Base-by-base conservation (phyloP, 208 protist species). In the Trypanosoma rangeli region DNA sequence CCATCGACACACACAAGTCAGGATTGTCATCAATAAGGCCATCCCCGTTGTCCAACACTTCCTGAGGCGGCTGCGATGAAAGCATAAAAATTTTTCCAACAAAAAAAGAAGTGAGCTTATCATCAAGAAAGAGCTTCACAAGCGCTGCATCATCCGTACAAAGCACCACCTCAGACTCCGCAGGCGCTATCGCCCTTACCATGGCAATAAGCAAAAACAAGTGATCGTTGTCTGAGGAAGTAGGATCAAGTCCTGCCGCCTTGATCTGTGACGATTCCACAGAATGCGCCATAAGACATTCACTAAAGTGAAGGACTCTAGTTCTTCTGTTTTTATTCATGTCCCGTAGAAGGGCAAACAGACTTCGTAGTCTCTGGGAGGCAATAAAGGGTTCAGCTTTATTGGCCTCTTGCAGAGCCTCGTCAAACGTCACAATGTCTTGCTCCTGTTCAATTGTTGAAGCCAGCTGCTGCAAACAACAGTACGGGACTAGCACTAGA, bases 271-370 rank as follows among this genome's bases (percentile, higher is more conserved):
- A 29, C 46, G 2, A 49, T 22, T 0, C 50, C 35, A 53, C 61
- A 74, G 49, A 35, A 48, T 90, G 81, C 0, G 90, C 77, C 22
- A 89, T 79, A 9, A 94, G 68, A 62, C 81, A 93, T 74, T 96
- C 90, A 20, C 79, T 86, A 55, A 92, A 96, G 78, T 96, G 86
- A 44, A 96, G 63, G 22, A 91, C 67, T n/a, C 85, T 81, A 10
- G 62, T 42, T 54, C 54, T 68, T 37, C 22, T 52, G 8, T 39
- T 54, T 37, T 37, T 59, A 18, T 66, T 72, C 3, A 50, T 46
- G 49, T 60, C 53, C 46, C 18, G n/a, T 16, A 67, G 31, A 69
- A 87, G 68, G 28, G 88, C 81, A 39, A 78, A 87, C 12, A 94
- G 68, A 4, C 80, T 78, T 20, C 78, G 79, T 44, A 95, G 76